Evolutionary conservation across 106 monocot genomes (phyloP).

Genomic region (Dendrobium huoshanense): DNA sequence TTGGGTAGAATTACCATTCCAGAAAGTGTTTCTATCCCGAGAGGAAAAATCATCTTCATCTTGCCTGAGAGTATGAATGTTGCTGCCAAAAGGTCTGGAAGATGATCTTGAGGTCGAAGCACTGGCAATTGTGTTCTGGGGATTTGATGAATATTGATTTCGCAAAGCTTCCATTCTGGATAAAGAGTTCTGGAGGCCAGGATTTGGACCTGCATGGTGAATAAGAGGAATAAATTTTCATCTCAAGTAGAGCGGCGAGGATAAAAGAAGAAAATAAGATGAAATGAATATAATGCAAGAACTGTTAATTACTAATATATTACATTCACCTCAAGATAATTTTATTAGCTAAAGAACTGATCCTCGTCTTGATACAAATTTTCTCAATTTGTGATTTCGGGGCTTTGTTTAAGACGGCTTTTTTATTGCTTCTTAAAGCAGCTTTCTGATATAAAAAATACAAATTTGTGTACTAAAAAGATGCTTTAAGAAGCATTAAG

Average conservation of each 20-base stretch:
- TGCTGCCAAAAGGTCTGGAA: slow-evolving; percentile 52
- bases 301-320: too few species aligned
- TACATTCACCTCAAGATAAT: too few species aligned
- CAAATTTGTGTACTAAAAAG: too few species aligned
- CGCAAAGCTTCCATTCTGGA: slow-evolving; percentile 5
- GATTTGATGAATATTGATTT: slow-evolving; percentile 8
- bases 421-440: too few species aligned
- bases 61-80: slow-evolving; percentile 72
- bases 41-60: slow-evolving; percentile 46
- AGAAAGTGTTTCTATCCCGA: slow-evolving; percentile 62
- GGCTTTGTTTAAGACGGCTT: too few species aligned
- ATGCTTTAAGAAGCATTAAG: too few species aligned
- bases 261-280: neutral
- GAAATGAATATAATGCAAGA: neutral
- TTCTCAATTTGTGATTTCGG: too few species aligned
- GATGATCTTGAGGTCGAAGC: slow-evolving; percentile 10
- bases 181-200: slow-evolving; percentile 7
- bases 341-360: too few species aligned
- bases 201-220: slow-evolving; percentile 27
- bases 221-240: neutral
- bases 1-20: slow-evolving; percentile 97
- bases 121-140: slow-evolving; percentile 2
- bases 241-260: neutral
- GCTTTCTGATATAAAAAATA: too few species aligned
- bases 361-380: too few species aligned